phyloP scores from a whole-genome alignment of 768 basidiomycete genomes.

The Suillus americanus region DNA sequence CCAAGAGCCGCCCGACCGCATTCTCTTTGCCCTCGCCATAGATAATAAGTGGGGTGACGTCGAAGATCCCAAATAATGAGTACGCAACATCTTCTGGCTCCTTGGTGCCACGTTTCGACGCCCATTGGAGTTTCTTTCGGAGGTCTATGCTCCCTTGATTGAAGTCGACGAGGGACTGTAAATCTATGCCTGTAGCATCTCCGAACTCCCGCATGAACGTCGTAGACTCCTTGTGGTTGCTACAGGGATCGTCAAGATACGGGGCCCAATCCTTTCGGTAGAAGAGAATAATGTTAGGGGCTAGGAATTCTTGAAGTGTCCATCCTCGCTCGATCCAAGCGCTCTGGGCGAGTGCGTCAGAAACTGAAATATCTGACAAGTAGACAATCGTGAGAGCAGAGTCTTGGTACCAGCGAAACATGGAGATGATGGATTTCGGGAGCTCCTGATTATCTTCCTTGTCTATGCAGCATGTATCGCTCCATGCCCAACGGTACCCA shows the following conservation, averaged over 20 bases:
- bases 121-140: neutral
- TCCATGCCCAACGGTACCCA: neutral
- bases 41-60: neutral
- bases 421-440: neutral
- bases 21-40: neutral
- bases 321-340: neutral
- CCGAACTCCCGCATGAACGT: neutral
- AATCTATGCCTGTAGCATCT: neutral
- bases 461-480: neutral
- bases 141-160: neutral
- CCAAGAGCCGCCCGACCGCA: neutral
- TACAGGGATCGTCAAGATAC: neutral
- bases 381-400: neutral
- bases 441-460: neutral
- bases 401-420: neutral
- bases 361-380: neutral
- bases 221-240: neutral
- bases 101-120: neutral
- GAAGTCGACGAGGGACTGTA: neutral
- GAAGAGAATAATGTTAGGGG: conserved; percentile 13
- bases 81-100: neutral
- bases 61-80: neutral
- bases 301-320: conserved; percentile 1
- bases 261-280: conserved; percentile 24
- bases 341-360: neutral